These are phyloP conservation scores for Striga asiatica DNA, from an alignment of 257 asterid species.

Conservation along the genomic window DNA sequence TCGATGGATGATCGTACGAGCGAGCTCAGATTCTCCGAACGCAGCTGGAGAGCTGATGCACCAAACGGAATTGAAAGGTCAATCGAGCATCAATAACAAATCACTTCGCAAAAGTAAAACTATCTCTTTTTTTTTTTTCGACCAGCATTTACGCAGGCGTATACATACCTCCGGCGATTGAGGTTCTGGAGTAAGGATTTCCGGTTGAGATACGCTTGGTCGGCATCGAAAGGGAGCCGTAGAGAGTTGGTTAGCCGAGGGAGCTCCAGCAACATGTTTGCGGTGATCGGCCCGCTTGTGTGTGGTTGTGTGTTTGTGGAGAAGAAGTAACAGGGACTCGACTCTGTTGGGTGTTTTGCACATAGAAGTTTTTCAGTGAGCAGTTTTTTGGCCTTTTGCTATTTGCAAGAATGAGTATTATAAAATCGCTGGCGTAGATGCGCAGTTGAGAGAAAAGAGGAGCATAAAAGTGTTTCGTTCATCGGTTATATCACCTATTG, in stretches of 20 bases:
- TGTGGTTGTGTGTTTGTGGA: neutral
- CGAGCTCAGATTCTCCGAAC: slow-evolving; percentile 60
- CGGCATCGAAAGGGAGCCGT: slow-evolving; percentile 75
- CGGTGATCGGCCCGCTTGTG: slow-evolving; percentile 1
- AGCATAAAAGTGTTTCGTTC: too few relatives aligned
- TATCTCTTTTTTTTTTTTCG: neutral
- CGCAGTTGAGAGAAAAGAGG: too few relatives aligned
- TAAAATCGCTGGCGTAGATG: too few relatives aligned
- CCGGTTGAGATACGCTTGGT: slow-evolving; percentile 79
- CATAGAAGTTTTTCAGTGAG: too few relatives aligned
- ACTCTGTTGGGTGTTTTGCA: too few relatives aligned
- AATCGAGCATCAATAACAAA: neutral
- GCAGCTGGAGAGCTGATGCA: slow-evolving; percentile 44
- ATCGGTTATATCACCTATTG: too few relatives aligned
- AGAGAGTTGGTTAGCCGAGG: slow-evolving; percentile 83
- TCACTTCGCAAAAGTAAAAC: neutral
- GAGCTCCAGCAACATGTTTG: slow-evolving; percentile 54
- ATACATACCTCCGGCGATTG: slow-evolving; percentile 35
- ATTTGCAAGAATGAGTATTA: too few relatives aligned
- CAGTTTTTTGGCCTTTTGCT: too few relatives aligned
- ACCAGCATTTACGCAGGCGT: neutral
- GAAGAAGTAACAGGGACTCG: too few relatives aligned
- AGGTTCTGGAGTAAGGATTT: slow-evolving; percentile 54
- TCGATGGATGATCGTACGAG: slow-evolving; percentile 46
- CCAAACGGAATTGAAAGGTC: slow-evolving; percentile 1